Conservation (phyloP, 164 flowering plant species). For the Tetracentron sinense region DNA sequence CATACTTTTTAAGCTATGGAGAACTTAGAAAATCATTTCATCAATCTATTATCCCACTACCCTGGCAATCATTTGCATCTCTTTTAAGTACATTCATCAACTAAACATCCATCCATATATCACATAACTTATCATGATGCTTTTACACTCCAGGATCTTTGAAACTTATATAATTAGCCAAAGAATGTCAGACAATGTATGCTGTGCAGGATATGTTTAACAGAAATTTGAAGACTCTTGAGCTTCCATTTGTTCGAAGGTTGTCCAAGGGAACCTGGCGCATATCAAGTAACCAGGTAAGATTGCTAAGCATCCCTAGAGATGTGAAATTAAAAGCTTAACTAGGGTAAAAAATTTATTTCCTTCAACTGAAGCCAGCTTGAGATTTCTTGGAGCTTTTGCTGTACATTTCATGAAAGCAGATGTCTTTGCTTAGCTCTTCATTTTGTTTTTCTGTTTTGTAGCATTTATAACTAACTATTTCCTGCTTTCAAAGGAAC, state of each 20-base stretch:
- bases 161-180: conserved; percentile 1
- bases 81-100: conserved; percentile 14
- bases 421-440: too few relatives aligned
- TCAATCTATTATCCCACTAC: conserved; percentile 7
- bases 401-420: too few relatives aligned
- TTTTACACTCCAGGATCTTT: conserved; percentile 22
- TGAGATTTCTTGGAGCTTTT: neutral
- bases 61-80: conserved; percentile 11
- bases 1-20: conserved; percentile 13
- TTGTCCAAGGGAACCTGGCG: neutral
- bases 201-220: conserved; percentile 23
- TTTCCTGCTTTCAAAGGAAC: too few relatives aligned
- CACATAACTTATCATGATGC: conserved; percentile 16
- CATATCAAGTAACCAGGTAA: neutral
- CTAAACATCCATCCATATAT: conserved; percentile 17
- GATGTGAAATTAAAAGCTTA: neutral
- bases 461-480: too few relatives aligned
- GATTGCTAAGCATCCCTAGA: neutral
- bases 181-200: conserved; percentile 17
- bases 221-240: neutral
- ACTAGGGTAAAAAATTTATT: neutral
- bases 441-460: too few relatives aligned
- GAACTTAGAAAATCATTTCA: conserved; percentile 18
- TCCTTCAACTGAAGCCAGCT: neutral
- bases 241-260: neutral